Percentiles rank a stretch among this genome's conserved stretches.
Evolutionary conservation across 257 asterid genomes (phyloP).

Genomic region (Solanum corneliomulleri): DNA sequence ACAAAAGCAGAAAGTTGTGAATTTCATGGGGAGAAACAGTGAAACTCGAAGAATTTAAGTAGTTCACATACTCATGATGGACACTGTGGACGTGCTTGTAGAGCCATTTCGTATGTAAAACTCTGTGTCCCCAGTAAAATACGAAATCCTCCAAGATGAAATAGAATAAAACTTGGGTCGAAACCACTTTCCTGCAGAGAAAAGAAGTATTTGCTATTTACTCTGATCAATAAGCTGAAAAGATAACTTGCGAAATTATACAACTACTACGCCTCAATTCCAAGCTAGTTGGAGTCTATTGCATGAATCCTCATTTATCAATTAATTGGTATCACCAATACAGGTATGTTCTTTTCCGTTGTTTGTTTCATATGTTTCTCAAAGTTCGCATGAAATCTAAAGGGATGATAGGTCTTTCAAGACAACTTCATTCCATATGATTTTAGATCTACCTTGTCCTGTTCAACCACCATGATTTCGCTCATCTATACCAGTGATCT

Average conservation of each 20-base stretch:
- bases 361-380: not conserved
- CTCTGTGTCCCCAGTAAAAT: constrained; percentile 96
- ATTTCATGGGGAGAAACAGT: not conserved
- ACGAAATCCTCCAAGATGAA: constrained; percentile 88
- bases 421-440: too few species aligned
- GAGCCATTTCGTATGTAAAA: constrained; percentile 96
- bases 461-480: not conserved
- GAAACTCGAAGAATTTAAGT: not conserved
- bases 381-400: not conserved
- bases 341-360: not conserved
- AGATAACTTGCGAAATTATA: not conserved
- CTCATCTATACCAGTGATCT: not conserved
- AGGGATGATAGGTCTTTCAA: too few species aligned
- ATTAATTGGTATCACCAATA: not conserved
- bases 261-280: not conserved
- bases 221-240: not conserved
- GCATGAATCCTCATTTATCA: not conserved
- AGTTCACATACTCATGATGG: constrained; percentile 82
- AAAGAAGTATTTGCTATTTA: constrained; percentile 8
- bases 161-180: constrained; percentile 77
- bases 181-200: constrained; percentile 77
- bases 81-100: constrained; percentile 98
- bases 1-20: not conserved
- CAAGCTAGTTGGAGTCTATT: not conserved
- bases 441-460: not conserved